Base-by-base conservation (phyloP, 805 yeast genomes). In the Komagataella populi region DNA sequence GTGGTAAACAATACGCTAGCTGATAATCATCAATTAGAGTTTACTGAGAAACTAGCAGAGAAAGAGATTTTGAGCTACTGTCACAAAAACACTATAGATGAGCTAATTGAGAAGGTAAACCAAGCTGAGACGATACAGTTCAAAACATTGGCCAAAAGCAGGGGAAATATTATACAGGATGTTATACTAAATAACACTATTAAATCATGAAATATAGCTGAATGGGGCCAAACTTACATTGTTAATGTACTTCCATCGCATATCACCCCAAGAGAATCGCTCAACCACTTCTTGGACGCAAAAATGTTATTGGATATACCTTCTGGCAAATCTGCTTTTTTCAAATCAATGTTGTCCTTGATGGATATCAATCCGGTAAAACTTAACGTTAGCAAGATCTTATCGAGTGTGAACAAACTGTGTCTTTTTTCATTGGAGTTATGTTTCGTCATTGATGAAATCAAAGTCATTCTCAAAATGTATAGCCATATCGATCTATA, bases 1-100 rank as follows among this genome's bases (percentile, higher is more conserved):
- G 83, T 88, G 24, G 77, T 81, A 6, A 91, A 91, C 63, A 73
- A 75, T 8, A 57, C 63, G 4, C 72, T 93, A n/a, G 85, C 87
- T 87, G 87, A 87, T 62, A 87, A 89, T 61, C 97, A 90, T 63
- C 96, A 90, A 63, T 55, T 66, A 16, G 91, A 90, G 54, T 81
- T 87, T 6, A 93, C 96, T 0, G 59, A 63, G n/a, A 80, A 75
- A 50, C 70, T 84, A 48, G 69, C 63, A 10, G 47, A 59, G 1
- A 50, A 61, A 46, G 67, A 69, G 45, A 56, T 73, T 23, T 45
- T 69, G 22, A 53, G 56, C 36, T 58, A 59, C 10, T 16, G 45
- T 6, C 22, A 48, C 3, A 14, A 55, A 6, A 55, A 58, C 0
- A 58, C 48, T 0, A 48, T 64, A 16, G 24, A 49, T 1, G 56